Percentiles rank a stretch among this genome's conserved stretches.
Evolutionary conservation across 139 green algal genomes (phyloP).

Genomic region (Nannochloris sp.): DNA sequence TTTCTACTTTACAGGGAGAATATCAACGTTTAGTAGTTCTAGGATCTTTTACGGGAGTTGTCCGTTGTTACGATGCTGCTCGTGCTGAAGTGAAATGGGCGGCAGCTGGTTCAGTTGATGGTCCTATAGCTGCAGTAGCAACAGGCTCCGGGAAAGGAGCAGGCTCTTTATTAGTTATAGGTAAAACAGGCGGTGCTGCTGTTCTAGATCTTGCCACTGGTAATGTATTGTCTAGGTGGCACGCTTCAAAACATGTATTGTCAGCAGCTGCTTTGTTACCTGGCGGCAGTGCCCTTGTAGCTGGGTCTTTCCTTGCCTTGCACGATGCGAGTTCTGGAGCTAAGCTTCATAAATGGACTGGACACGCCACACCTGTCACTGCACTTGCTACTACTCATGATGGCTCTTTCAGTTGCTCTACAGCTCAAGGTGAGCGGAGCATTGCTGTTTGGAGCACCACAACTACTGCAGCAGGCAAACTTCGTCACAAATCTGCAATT

Average conservation of each 20-base stretch:
- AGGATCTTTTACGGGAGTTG: background rate
- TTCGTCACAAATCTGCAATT: background rate
- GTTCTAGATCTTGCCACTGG: constrained; percentile 1
- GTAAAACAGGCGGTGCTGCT: background rate
- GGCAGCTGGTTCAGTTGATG: background rate
- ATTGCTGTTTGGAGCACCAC: constrained; percentile 7
- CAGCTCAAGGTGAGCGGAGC: constrained; percentile 3
- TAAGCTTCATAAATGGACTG: constrained; percentile 7
- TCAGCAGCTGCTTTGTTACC: background rate
- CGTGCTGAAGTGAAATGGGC: background rate
- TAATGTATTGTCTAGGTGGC: background rate
- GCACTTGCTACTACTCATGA: background rate
- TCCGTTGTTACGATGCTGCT: constrained; percentile 8
- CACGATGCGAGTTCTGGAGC: background rate
- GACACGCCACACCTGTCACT: constrained; percentile 7
- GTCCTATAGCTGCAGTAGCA: background rate
- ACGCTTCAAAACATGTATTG: constrained; percentile 2
- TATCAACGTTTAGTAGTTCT: background rate
- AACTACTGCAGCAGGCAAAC: background rate
- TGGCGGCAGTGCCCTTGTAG: background rate
- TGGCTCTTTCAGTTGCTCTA: constrained; percentile 1
- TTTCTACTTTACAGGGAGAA: background rate
- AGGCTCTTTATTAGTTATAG: background rate
- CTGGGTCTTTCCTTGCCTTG: background rate
- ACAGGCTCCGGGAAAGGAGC: background rate